Conservation (phyloP, 768 basidiomycete genomes). For the Podaxis pistillaris region DNA sequence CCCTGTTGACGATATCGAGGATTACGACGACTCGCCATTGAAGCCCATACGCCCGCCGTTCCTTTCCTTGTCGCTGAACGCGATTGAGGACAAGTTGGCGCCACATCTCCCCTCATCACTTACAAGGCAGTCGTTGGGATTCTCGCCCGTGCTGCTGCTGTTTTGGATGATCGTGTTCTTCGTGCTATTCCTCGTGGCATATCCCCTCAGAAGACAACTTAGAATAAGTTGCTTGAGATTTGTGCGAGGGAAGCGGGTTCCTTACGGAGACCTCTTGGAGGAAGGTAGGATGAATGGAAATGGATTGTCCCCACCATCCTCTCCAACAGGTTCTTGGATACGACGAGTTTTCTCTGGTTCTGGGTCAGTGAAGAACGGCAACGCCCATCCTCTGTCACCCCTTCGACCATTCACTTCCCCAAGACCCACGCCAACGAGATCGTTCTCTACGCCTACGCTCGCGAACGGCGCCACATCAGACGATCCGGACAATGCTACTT, state of each 20-base stretch:
- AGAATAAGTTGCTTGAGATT: conserved; percentile 45
- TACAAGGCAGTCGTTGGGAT: conserved; percentile 64
- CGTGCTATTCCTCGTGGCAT: conserved; percentile 41
- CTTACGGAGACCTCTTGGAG: conserved; percentile 45
- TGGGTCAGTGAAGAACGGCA: not conserved
- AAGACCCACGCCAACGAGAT: not conserved
- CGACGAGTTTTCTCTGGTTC: conserved; percentile 31
- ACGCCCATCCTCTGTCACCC: conserved; percentile 15
- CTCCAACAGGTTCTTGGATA: conserved; percentile 28
- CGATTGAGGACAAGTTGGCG: conserved; percentile 60
- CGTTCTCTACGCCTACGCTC: not conserved
- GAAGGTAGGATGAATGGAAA: conserved; percentile 39
- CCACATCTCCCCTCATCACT: conserved; percentile 67
- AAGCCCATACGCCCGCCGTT: conserved; percentile 66
- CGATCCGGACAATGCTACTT: conserved; percentile 9
- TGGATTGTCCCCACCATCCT: conserved; percentile 34
- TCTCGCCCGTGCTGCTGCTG: conserved; percentile 65
- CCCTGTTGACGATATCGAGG: conserved; percentile 65
- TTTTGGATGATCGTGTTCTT: conserved; percentile 48
- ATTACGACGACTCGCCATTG: conserved; percentile 50
- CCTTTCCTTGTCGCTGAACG: conserved; percentile 43
- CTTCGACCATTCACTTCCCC: conserved; percentile 11
- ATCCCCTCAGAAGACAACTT: conserved; percentile 59
- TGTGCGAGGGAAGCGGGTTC: conserved; percentile 36
- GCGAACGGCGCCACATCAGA: too few relatives aligned